Conservation (phyloP, 306 rosid species). For the Quercus alba region DNA sequence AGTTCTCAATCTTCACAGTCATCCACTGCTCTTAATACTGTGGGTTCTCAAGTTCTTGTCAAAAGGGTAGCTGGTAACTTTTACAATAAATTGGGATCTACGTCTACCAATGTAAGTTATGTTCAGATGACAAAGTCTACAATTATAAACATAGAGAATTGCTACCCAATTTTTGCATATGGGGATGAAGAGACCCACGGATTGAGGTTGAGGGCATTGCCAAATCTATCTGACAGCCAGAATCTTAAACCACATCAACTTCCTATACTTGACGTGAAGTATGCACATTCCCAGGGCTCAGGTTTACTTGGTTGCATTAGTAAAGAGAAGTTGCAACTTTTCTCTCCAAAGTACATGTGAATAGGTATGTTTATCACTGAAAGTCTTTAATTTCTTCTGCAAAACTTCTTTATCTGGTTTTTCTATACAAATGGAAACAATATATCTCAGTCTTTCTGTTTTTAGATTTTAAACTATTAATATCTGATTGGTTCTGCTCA, state of each 20-base stretch:
- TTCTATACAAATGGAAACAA: too few relatives aligned
- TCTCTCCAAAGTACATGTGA: not conserved
- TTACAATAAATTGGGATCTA: not conserved
- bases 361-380: not conserved
- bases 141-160: not conserved
- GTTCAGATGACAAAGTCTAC: slow-evolving; percentile 5
- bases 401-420: too few relatives aligned
- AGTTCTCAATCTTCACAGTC: too few relatives aligned
- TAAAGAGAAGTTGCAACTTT: slow-evolving; percentile 13
- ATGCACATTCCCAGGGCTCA: not conserved
- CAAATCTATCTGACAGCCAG: slow-evolving; percentile 7
- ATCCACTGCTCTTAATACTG: too few relatives aligned
- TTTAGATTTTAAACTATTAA: too few relatives aligned
- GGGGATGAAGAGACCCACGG: slow-evolving; percentile 8
- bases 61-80: slow-evolving; percentile 4
- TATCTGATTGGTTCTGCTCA: too few relatives aligned
- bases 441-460: too few relatives aligned
- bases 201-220: slow-evolving; percentile 9
- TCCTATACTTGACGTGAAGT: slow-evolving; percentile 17
- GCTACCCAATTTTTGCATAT: slow-evolving; percentile 5
- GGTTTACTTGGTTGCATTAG: slow-evolving; percentile 12
- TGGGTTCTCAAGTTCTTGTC: slow-evolving; percentile 17
- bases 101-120: not conserved
- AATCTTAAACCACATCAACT: slow-evolving; percentile 14
- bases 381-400: too few relatives aligned